Evolutionary conservation across 106 monocot genomes (phyloP), one percentile per base, ranked within the genome.

Genomic region (Hemerocallis citrina): DNA sequence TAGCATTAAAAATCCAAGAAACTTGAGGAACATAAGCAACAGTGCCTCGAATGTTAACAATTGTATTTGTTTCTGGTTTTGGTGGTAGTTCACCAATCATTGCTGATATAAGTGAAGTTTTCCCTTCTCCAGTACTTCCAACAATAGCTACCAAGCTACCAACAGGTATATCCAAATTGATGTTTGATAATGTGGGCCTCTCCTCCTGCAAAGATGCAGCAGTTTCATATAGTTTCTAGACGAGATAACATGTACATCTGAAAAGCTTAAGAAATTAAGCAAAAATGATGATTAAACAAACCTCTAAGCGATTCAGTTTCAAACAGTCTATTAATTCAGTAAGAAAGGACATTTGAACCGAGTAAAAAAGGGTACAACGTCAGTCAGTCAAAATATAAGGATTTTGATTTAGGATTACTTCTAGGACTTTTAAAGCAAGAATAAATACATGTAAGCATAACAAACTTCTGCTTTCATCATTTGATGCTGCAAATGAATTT

Each of bases 1-100:
- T 91, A 16, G 96, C 96, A 78, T 98, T 98, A 61, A 98, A 98
- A 47, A 98, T 98, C 96, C 96, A 98, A 33, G 96, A 98, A 74
- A 98, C 59, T 79, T 98, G 96, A 74, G 96, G 88, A 62, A 98
- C 96, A 80, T 98, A 98, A 12, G 96, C 87, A 74, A 88, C 88
- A 62, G 73, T 77, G 16, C 96, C 96, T 22, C 84, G 72, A 66
- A 91, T 67, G 41, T 43, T 60, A 41, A 98, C 91, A 42, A 61
- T 70, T 59, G 95, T 81, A 56, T 81, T 64, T 45, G 91, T 64
- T 63, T 69, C 79, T 44, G 64, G 32, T 16, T 64, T 50, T 67
- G 96, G 79, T 61, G 81, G 81, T 31, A 98, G 71, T 79, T 98
- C 96, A 32, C 96, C 91, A 52, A 98, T 84, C 96, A 98, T 98